A percentile compares a stretch with the other conserved stretches of the same genome.
phyloP scores from a whole-genome alignment of 148 eudicot genomes.

The Chenopodium quinoa region DNA sequence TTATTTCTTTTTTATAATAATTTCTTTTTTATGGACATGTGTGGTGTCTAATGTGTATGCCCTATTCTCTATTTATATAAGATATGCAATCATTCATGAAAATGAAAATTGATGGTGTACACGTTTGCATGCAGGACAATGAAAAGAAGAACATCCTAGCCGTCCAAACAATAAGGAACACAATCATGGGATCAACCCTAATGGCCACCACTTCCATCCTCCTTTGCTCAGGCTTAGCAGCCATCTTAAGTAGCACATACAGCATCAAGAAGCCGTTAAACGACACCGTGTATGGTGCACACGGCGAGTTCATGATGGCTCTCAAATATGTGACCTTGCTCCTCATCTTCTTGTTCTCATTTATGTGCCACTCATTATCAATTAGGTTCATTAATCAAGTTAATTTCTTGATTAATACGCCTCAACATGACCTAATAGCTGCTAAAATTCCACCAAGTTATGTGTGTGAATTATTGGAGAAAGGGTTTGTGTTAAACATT shows the following conservation, averaged over 20 bases:
- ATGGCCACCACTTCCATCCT: constrained; percentile 99
- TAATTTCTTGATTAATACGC: constrained; percentile 46
- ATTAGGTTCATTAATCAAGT: constrained; percentile 88
- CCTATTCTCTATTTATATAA: background rate
- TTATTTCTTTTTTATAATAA: no score
- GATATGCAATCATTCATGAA: background rate
- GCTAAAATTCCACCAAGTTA: constrained; percentile 22
- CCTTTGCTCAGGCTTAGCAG: constrained; percentile 76
- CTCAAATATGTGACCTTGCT: constrained; percentile 78
- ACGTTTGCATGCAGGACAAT: constrained; percentile 61
- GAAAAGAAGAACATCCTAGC: constrained; percentile 94
- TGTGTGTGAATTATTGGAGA: constrained; percentile 33
- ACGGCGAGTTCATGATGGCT: constrained; percentile 88
- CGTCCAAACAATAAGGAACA: constrained; percentile 86
- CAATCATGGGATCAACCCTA: constrained; percentile 92
- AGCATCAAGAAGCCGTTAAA: constrained; percentile 76
- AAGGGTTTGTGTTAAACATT: constrained; percentile 27
- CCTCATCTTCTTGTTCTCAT: constrained; percentile 69
- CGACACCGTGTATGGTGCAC: constrained; percentile 80
- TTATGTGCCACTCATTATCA: constrained; percentile 75
- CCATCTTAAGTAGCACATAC: constrained; percentile 89
- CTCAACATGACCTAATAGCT: constrained; percentile 7
- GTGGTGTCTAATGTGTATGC: background rate
- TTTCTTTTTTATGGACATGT: background rate
- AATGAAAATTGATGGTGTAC: constrained; percentile 3